Percentiles rank a stretch among this genome's conserved stretches.
These are phyloP conservation scores for Amphirosellinia nigrospora DNA, from an alignment of 495 filamentous ascomycete species.

Conservation along the genomic window DNA sequence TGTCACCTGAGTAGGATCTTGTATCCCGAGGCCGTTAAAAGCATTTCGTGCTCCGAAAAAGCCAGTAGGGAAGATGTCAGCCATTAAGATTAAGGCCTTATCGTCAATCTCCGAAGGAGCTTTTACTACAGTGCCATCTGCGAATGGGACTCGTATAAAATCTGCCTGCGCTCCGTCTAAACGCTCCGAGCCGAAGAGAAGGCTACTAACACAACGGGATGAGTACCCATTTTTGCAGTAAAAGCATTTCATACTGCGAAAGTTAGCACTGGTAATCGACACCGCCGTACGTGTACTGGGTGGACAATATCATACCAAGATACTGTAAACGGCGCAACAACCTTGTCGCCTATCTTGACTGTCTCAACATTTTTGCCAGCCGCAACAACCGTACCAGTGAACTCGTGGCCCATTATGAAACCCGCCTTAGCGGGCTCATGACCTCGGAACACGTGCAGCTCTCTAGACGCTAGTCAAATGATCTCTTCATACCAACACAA, in stretches of 20 bases:
- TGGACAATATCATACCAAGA: conserved; percentile 69
- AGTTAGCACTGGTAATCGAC: conserved; percentile 16
- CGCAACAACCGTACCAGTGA: conserved; percentile 76
- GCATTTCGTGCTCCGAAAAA: conserved; percentile 89
- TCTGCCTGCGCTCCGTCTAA: conserved; percentile 92
- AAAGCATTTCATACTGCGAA: conserved; percentile 77
- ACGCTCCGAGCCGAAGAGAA: conserved; percentile 74
- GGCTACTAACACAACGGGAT: conserved; percentile 77
- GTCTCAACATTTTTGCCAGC: conserved; percentile 70
- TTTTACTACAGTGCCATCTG: conserved; percentile 81
- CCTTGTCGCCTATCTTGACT: conserved; percentile 75
- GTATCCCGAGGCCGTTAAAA: conserved; percentile 68
- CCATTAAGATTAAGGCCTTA: conserved; percentile 84
- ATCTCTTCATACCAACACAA: conserved; percentile 18
- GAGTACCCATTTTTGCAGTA: conserved; percentile 86
- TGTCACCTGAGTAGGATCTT: conserved; percentile 70
- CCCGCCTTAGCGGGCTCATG: conserved; percentile 63
- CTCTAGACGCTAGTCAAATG: conserved; percentile 55
- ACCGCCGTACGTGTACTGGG: neutral
- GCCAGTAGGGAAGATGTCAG: conserved; percentile 86
- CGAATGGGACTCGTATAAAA: conserved; percentile 85
- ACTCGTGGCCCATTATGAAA: conserved; percentile 75
- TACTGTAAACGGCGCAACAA: conserved; percentile 84
- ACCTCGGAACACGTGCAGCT: conserved; percentile 89
- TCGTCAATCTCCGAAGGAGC: conserved; percentile 78